Evolutionary conservation across 345 rosid species (phyloP).

Genomic region (Eucalyptus sp.): DNA sequence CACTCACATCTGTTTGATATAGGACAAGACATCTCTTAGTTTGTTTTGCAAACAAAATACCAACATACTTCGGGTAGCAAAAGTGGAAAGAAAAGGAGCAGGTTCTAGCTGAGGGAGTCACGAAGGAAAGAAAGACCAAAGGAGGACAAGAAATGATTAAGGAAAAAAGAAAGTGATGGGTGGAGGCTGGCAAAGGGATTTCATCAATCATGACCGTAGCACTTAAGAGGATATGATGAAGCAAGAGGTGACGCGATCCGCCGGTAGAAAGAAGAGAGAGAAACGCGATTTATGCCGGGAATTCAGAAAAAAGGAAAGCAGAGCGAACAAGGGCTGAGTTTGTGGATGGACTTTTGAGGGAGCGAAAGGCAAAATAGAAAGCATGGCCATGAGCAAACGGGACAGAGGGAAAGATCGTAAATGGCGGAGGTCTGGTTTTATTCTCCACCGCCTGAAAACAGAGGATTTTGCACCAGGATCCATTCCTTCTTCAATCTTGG

Average conservation of each 20-base stretch:
- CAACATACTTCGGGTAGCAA: fast-evolving
- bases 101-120: not conserved
- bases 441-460: not conserved
- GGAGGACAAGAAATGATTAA: not conserved
- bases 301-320: no score
- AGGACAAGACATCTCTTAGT: fast-evolving
- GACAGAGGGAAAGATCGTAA: not conserved
- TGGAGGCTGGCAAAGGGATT: not conserved
- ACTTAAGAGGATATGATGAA: not conserved
- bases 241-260: not conserved
- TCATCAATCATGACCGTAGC: not conserved
- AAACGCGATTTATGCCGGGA: not conserved
- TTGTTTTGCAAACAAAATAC: no score
- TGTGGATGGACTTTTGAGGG: not conserved
- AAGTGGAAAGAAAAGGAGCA: not conserved
- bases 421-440: not conserved
- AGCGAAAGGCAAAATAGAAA: no score
- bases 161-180: not conserved
- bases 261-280: not conserved
- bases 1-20: fast-evolving
- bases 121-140: fast-evolving
- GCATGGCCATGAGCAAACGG: no score
- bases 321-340: not conserved
- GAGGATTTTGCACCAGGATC: not conserved
- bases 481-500: not conserved